Evolutionary conservation across 2,329 filamentous ascomycete genomes (phyloP).

Genomic region (Aureobasidium sp.): DNA sequence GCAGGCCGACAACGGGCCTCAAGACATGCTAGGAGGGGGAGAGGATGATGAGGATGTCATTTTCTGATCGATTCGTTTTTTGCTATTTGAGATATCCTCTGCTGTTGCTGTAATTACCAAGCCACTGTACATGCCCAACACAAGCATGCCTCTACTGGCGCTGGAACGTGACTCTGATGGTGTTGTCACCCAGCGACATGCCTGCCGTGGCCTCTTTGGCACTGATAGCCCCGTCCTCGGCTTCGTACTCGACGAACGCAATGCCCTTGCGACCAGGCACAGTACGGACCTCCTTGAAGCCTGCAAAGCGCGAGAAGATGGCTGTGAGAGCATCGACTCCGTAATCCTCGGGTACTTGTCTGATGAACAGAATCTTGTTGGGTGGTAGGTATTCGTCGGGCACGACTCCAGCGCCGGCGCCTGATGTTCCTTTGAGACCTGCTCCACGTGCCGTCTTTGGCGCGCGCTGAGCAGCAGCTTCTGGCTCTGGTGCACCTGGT

Average conservation of each 20-base stretch:
- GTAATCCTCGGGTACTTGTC: slow-evolving; percentile 82
- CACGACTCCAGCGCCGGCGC: slow-evolving; percentile 61
- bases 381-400: slow-evolving; percentile 97
- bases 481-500: slow-evolving; percentile 38
- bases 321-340: slow-evolving; percentile 69
- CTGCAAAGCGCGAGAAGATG: slow-evolving; percentile 84
- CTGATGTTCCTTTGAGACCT: slow-evolving; percentile 63
- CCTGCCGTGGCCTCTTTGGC: slow-evolving; percentile 91
- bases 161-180: slow-evolving; percentile 94
- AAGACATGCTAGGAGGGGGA: slow-evolving; percentile 30
- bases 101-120: slow-evolving; percentile 4
- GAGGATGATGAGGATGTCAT: slow-evolving; percentile 27
- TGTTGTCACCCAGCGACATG: slow-evolving; percentile 69
- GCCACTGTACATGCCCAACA: neutral
- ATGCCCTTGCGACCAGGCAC: slow-evolving; percentile 82
- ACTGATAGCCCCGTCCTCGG: slow-evolving; percentile 77
- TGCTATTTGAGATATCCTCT: slow-evolving; percentile 15
- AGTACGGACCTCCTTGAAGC: slow-evolving; percentile 84
- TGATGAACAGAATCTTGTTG: slow-evolving; percentile 92
- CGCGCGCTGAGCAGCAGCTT: slow-evolving; percentile 34
- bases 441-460: slow-evolving; percentile 59
- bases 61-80: slow-evolving; percentile 19
- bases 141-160: slow-evolving; percentile 51
- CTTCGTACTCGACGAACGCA: slow-evolving; percentile 94
- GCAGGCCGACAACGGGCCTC: slow-evolving; percentile 17